phyloP scores from a whole-genome alignment of 495 filamentous ascomycete species.

The Durotheca rogersii region DNA sequence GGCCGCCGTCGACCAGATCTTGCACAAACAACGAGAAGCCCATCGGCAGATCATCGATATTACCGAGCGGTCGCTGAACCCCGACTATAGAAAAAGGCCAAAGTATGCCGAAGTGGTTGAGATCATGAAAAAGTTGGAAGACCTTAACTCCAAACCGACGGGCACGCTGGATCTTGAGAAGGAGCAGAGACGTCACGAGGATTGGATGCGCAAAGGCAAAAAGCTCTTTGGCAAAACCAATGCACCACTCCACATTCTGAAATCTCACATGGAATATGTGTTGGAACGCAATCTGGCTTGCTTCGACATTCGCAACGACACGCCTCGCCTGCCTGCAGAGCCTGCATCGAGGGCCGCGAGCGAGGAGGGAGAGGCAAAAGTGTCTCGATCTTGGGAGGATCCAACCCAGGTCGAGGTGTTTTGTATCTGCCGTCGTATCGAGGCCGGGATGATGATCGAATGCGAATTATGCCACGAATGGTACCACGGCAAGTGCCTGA shows the following conservation, averaged over 20 bases:
- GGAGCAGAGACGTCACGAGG: slow-evolving; percentile 92
- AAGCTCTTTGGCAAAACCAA: slow-evolving; percentile 99
- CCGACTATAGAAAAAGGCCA: slow-evolving; percentile 75
- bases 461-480: slow-evolving; percentile 98
- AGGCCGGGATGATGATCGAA: slow-evolving; percentile 99
- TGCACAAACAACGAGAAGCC: slow-evolving; percentile 94
- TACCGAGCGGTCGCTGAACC: slow-evolving; percentile 71
- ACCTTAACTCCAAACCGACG: slow-evolving; percentile 85
- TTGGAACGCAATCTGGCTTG: slow-evolving; percentile 83
- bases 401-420: slow-evolving; percentile 75
- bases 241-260: slow-evolving; percentile 91
- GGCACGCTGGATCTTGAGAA: slow-evolving; percentile 93
- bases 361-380: slow-evolving; percentile 59
- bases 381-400: slow-evolving; percentile 47
- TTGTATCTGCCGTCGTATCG: slow-evolving; percentile 90
- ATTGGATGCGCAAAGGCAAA: slow-evolving; percentile 99
- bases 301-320: slow-evolving; percentile 84
- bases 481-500: slow-evolving; percentile 98
- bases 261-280: slow-evolving; percentile 91
- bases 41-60: slow-evolving; percentile 81
- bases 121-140: slow-evolving; percentile 80
- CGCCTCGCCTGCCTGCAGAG: slow-evolving; percentile 85
- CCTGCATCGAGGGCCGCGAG: slow-evolving; percentile 84
- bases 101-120: slow-evolving; percentile 89
- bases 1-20: slow-evolving; percentile 80